phyloP scores from a whole-genome alignment of 202 grass and related monocot species.

The Panicum virgatum region DNA sequence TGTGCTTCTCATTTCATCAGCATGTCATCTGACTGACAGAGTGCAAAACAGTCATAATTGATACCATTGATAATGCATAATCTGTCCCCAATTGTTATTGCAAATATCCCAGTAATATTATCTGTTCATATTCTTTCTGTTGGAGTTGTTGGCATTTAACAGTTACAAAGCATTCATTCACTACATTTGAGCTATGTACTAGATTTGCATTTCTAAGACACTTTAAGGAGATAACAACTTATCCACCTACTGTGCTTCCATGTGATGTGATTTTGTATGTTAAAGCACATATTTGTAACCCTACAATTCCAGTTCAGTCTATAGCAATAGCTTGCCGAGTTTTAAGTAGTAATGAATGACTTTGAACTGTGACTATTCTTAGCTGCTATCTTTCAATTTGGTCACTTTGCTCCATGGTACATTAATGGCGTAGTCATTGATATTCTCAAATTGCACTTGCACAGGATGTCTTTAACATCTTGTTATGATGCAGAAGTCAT shows the following conservation, averaged over 20 bases:
- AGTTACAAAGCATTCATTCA: not conserved
- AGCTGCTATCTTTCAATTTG: not conserved
- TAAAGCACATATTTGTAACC: slow-evolving; percentile 8
- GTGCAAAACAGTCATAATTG: not conserved
- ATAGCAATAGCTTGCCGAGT: not conserved
- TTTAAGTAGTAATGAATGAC: slow-evolving; percentile 16
- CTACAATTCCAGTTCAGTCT: not conserved
- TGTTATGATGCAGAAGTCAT: not conserved
- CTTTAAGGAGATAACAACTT: slow-evolving; percentile 1
- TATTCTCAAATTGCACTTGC: not conserved
- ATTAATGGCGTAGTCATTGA: slow-evolving; percentile 3
- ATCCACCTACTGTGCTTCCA: not conserved
- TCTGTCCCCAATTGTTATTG: not conserved
- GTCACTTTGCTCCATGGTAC: not conserved
- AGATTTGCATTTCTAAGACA: not conserved
- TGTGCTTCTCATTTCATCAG: not conserved
- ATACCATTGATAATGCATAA: slow-evolving; percentile 1
- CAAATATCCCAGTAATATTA: not conserved
- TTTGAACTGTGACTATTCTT: not conserved
- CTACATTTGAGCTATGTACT: not conserved
- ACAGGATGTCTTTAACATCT: not conserved
- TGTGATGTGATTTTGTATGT: not conserved
- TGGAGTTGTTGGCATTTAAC: not conserved
- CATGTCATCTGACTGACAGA: not conserved
- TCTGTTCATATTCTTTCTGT: not conserved